Percentiles rank a stretch among this genome's conserved stretches.
Evolutionary conservation across 1,284 basidiomycete species (phyloP).

Genomic region (Boletellus deceptivus): DNA sequence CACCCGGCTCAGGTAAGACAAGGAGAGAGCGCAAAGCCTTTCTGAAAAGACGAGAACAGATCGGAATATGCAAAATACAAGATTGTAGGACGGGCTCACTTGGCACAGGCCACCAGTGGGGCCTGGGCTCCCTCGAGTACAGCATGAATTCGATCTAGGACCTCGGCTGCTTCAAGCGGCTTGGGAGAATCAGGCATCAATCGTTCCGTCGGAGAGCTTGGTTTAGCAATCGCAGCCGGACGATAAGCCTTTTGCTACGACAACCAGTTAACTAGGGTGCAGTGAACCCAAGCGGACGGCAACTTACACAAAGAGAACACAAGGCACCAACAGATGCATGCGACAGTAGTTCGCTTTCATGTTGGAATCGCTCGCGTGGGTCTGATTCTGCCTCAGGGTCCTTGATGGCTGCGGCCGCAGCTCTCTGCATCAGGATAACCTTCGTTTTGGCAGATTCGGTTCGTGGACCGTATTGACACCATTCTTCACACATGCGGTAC

Average conservation of each 20-base stretch:
- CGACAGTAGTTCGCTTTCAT: slow-evolving; percentile 71
- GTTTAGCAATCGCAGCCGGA: slow-evolving; percentile 52
- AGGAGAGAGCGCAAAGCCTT: slow-evolving; percentile 79
- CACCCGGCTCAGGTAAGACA: slow-evolving; percentile 56
- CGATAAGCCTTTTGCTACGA: slow-evolving; percentile 70
- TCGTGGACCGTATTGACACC: slow-evolving; percentile 86
- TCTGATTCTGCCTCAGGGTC: slow-evolving; percentile 48
- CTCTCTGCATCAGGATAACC: slow-evolving; percentile 72
- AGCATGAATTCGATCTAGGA: slow-evolving; percentile 65
- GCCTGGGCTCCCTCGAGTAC: slow-evolving; percentile 61
- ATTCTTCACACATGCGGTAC: slow-evolving; percentile 88
- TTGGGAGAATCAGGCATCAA: slow-evolving; percentile 47
- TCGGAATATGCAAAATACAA: slow-evolving; percentile 12
- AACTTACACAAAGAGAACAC: slow-evolving; percentile 81
- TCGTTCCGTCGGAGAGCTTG: slow-evolving; percentile 62
- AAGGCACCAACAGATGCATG: slow-evolving; percentile 80
- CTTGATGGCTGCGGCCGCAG: slow-evolving; percentile 54
- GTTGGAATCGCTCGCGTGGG: slow-evolving; percentile 68
- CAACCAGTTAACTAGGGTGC: slow-evolving; percentile 2
- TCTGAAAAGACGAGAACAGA: slow-evolving; percentile 38
- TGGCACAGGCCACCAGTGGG: slow-evolving; percentile 53
- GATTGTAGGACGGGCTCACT: slow-evolving; percentile 42
- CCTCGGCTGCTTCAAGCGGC: slow-evolving; percentile 49
- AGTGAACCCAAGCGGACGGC: background rate
- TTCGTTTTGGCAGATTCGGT: slow-evolving; percentile 74